A percentile compares a stretch with the other conserved stretches of the same genome.
Conservation (phyloP, 805 yeast genomes). For the Ogataea nitratoaversa region DNA sequence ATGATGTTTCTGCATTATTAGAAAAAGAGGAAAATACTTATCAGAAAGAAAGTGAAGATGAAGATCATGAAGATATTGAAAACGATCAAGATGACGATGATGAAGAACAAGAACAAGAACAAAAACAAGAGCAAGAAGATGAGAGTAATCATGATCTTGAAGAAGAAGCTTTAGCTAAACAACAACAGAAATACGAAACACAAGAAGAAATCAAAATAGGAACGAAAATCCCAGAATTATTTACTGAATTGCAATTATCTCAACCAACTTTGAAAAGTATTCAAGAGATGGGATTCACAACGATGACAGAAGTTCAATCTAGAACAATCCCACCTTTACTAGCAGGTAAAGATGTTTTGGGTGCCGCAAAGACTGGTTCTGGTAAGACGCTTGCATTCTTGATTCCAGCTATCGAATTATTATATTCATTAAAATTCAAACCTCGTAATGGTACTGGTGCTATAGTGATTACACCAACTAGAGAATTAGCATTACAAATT, state of each 20-base stretch:
- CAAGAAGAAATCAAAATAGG: conserved; percentile 28
- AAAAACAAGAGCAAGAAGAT: conserved; percentile 36
- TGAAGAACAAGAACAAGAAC: conserved; percentile 22
- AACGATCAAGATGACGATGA: conserved; percentile 11
- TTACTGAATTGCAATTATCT: conserved; percentile 61
- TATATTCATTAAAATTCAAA: conserved; percentile 86
- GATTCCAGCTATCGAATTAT: conserved; percentile 91
- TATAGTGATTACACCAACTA: conserved; percentile 91
- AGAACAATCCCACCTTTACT: conserved; percentile 93
- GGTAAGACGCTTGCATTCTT: conserved; percentile 96
- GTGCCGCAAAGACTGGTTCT: conserved; percentile 99
- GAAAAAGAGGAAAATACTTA: conserved; percentile 10
- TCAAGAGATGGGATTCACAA: conserved; percentile 81
- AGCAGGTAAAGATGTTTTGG: conserved; percentile 95
- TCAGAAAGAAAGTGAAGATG: conserved; percentile 23
- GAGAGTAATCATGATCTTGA: conserved; percentile 14
- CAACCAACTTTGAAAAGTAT: conserved; percentile 80
- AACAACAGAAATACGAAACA: conserved; percentile 14
- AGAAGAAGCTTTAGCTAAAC: conserved; percentile 21
- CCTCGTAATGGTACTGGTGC: conserved; percentile 99
- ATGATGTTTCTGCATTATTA: conserved; percentile 51
- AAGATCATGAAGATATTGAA: conserved; percentile 25
- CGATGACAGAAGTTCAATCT: conserved; percentile 92
- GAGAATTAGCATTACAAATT: conserved; percentile 96
- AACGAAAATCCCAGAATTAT: conserved; percentile 26